These are phyloP conservation scores for Polychaeton citri DNA, from an alignment of 2,329 filamentous ascomycete genomes.

Conservation along the genomic window DNA sequence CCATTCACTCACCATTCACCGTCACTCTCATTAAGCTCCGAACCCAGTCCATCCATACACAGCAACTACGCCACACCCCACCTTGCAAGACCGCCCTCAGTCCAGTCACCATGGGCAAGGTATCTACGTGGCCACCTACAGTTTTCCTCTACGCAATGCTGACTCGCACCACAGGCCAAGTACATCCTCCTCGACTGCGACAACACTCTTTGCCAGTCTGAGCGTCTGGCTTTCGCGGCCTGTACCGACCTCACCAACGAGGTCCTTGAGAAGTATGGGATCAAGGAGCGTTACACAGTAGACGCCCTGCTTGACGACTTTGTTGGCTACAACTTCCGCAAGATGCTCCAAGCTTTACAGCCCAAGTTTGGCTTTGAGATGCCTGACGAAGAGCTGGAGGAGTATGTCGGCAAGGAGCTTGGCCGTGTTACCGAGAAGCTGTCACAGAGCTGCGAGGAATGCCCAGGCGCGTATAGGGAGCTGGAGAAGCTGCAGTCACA, in stretches of 20 bases:
- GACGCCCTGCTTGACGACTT: slow-evolving; percentile 71
- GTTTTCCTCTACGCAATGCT: slow-evolving; percentile 2
- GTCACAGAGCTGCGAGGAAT: slow-evolving; percentile 20
- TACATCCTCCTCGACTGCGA: slow-evolving; percentile 47
- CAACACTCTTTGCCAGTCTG: slow-evolving; percentile 88
- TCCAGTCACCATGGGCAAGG: slow-evolving; percentile 16
- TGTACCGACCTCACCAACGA: slow-evolving; percentile 80
- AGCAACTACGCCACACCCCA: too few relatives aligned
- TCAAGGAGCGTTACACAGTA: slow-evolving; percentile 61
- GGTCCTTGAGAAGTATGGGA: slow-evolving; percentile 55
- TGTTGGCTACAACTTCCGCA: slow-evolving; percentile 87
- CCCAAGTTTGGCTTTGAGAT: slow-evolving; percentile 63
- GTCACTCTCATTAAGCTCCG: too few relatives aligned
- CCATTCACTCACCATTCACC: too few relatives aligned
- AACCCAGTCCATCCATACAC: too few relatives aligned
- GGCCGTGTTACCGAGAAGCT: slow-evolving; percentile 75
- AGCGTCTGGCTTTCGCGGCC: slow-evolving; percentile 81
- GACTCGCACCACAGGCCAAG: slow-evolving; percentile 23
- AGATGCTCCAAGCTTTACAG: slow-evolving; percentile 71
- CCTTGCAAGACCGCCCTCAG: too few relatives aligned
- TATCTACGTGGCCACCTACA: slow-evolving; percentile 5
- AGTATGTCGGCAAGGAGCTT: slow-evolving; percentile 64
- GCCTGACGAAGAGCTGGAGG: slow-evolving; percentile 52
- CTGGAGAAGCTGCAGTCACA: slow-evolving; percentile 45
- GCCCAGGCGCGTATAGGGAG: slow-evolving; percentile 45